Base-by-base conservation (phyloP, 2,329 filamentous ascomycete species). In the Aspergillus terreus region DNA sequence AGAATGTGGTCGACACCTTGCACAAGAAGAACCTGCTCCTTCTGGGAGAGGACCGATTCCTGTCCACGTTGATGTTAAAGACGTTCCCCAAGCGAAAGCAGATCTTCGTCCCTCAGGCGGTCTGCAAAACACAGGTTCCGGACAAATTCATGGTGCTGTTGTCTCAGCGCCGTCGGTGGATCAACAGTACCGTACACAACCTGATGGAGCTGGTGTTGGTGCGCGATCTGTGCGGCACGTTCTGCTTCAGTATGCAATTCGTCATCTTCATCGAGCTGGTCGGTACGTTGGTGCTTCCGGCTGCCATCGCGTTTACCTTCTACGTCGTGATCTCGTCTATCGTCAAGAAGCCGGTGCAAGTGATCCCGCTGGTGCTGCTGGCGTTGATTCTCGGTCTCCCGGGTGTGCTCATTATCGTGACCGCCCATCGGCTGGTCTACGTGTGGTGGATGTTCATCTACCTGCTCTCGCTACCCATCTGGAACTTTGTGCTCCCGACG, bases 231-330 rank as follows among this genome's bases (percentile, higher is more conserved):
- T 99, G 94, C 68, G 94, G 94, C 59, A 99, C 94, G 3, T 99
- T 99, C 78, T 99, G 95, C 79, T 99, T 99, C 79, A 96, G 90
- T 72, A 99, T 99, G 94, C 94, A 99, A 74, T 99, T 99, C 69
- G 87, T 99, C 58, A 87, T 99, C 57, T 95, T 92, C 69, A 88
- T 99, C 66, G 94, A 99, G 74, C 80, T 99, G 50, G 82, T 97
- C 50, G 94, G 94, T 63, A 99, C 95, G 1, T 79, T 99, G 49
- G 94, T 99, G 10, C 80, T 99, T 19, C 94, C 94, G 2, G 95
- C 94, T 44, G 95, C 95, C 60, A 97, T 99, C 69, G 87, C 89
- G 3, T 99, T 99, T 71, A 99, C 94, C 17, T 85, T 97, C 69
- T 99, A 99, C 73, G 86, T 99, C 64, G 85, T 96, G 57, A 83